Conservation (phyloP, 139 green algal species). For the Spirogloea muscicola region DNA sequence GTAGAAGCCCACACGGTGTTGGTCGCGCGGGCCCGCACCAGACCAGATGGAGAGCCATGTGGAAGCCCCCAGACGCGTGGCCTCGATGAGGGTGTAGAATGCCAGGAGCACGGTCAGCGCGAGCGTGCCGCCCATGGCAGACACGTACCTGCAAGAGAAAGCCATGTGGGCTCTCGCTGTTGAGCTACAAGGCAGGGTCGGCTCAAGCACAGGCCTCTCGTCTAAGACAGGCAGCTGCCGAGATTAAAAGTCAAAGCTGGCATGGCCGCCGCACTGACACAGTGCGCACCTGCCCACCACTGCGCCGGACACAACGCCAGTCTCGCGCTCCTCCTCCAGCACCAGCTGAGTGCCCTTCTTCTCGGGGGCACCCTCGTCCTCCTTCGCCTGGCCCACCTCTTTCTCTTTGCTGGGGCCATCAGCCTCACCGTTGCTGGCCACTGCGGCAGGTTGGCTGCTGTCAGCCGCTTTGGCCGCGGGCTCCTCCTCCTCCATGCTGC, state of each 20-base stretch:
- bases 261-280: too few relatives aligned
- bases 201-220: too few relatives aligned
- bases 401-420: neutral
- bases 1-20: slow-evolving; percentile 39
- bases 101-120: slow-evolving; percentile 23
- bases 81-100: slow-evolving; percentile 30
- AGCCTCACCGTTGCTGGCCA: neutral
- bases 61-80: slow-evolving; percentile 8
- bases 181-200: too few relatives aligned
- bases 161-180: too few relatives aligned
- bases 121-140: slow-evolving; percentile 25
- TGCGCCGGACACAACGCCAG: slow-evolving; percentile 6
- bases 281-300: slow-evolving; percentile 25
- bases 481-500: slow-evolving; percentile 25
- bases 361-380: slow-evolving; percentile 48
- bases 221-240: neutral
- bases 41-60: slow-evolving; percentile 38
- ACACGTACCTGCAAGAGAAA: neutral
- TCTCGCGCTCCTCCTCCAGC: slow-evolving; percentile 11
- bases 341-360: slow-evolving; percentile 12
- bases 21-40: neutral
- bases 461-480: neutral
- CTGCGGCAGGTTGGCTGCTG: neutral
- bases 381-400: slow-evolving; percentile 5
- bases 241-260: neutral